phyloP scores from a whole-genome alignment of 192 early-diverging fungal genomes.

The Dimargaris xerosporica region DNA sequence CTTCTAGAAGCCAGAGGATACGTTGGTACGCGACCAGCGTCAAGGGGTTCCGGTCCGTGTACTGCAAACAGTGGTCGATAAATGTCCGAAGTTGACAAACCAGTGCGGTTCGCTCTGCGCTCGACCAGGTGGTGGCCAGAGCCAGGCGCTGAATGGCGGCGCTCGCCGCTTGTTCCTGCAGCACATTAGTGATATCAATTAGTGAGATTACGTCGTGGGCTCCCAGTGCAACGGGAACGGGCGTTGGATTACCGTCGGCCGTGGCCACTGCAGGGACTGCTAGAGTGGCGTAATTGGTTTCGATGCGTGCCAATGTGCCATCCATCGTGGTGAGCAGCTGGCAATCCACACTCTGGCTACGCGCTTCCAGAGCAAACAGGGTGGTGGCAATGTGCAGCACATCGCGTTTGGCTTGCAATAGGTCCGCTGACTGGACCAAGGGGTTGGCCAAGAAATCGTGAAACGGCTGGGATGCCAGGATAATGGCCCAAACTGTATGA shows the following conservation, averaged over 20 bases:
- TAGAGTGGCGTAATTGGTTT: background rate
- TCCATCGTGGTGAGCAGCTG: too few species aligned
- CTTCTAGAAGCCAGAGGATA: slow-evolving; percentile 5
- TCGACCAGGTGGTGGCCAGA: too few species aligned
- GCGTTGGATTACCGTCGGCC: too few species aligned
- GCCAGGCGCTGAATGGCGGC: too few species aligned
- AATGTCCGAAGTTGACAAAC: background rate
- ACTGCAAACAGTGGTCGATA: background rate
- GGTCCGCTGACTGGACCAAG: background rate
- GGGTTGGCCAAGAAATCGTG: background rate
- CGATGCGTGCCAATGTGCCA: too few species aligned
- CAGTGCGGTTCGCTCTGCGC: background rate
- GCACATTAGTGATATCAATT: too few species aligned
- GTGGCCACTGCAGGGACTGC: background rate
- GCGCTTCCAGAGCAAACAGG: slow-evolving; percentile 11
- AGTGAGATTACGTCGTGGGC: too few species aligned
- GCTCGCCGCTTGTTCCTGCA: too few species aligned
- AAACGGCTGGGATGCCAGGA: background rate
- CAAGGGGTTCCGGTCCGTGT: background rate
- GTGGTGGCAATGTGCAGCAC: slow-evolving; percentile 2
- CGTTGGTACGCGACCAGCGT: slow-evolving; percentile 1
- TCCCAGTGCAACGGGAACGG: too few species aligned
- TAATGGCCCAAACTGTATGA: background rate
- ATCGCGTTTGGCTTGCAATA: background rate
- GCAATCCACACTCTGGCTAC: too few species aligned